A percentile compares a stretch with the other conserved stretches of the same genome.
Evolutionary conservation across 345 rosid species (phyloP).

Genomic region (Eucalyptus camaldulensis): DNA sequence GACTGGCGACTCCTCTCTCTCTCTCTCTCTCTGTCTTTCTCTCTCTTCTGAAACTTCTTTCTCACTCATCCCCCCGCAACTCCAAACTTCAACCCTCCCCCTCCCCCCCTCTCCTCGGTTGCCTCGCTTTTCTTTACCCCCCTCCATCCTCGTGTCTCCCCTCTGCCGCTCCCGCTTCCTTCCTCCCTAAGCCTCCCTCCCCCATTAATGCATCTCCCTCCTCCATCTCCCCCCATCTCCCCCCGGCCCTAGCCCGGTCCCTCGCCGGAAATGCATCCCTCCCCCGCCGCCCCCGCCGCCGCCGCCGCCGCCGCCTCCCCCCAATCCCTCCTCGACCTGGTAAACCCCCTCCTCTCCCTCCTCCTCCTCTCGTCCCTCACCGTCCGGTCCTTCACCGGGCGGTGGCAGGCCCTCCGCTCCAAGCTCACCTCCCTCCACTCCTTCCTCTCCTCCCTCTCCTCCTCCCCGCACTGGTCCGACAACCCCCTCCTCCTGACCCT

Average conservation of each 20-base stretch:
- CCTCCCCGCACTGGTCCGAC: constrained; percentile 60
- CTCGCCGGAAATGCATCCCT: constrained; percentile 20
- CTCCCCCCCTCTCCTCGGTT: neutral
- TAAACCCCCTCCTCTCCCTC: constrained; percentile 46
- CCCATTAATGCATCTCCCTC: neutral
- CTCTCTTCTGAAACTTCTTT: neutral
- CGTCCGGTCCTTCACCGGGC: constrained; percentile 55
- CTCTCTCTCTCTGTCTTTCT: neutral
- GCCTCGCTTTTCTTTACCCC: neutral
- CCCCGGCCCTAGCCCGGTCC: neutral
- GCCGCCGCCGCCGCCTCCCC: constrained; percentile 13
- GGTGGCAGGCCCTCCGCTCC: constrained; percentile 61
- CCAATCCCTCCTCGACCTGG: constrained; percentile 46
- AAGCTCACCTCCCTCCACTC: constrained; percentile 48
- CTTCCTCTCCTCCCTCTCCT: constrained; percentile 42
- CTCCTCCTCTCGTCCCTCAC: constrained; percentile 48
- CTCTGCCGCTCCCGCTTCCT: neutral
- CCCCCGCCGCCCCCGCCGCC: constrained; percentile 25
- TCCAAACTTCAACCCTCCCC: neutral
- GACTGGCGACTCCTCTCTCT: neutral
- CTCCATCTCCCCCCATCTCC: neutral
- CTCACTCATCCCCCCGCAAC: neutral
- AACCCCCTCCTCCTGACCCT: constrained; percentile 68
- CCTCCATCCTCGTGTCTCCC: neutral
- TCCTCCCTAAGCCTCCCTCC: neutral